Percentiles rank a stretch among this genome's conserved stretches.
phyloP scores from a whole-genome alignment of 2,329 filamentous ascomycete genomes.

The Aspergillus tamarii region DNA sequence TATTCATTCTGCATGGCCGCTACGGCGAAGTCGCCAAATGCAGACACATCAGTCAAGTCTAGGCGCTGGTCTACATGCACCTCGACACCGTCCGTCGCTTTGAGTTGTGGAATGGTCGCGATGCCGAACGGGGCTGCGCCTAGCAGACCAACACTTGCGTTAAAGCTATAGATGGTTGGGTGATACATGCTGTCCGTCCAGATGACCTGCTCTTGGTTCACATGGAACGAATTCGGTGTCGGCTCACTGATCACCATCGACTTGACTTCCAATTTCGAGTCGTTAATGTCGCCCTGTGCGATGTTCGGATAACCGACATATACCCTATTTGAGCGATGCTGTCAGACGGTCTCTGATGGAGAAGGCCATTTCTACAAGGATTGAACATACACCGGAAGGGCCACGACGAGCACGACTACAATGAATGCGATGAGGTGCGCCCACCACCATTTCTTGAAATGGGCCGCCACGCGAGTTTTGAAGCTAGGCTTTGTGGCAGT shows the following conservation, averaged over 20 bases:
- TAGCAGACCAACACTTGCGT: slow-evolving; percentile 54
- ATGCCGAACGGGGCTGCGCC: slow-evolving; percentile 47
- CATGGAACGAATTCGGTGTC: slow-evolving; percentile 49
- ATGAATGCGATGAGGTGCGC: slow-evolving; percentile 55
- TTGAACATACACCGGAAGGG: slow-evolving; percentile 58
- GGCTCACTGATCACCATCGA: slow-evolving; percentile 57
- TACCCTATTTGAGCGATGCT: slow-evolving; percentile 42
- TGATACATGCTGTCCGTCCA: slow-evolving; percentile 55
- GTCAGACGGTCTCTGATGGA: not conserved
- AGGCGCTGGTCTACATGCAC: slow-evolving; percentile 50
- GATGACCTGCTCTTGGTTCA: slow-evolving; percentile 54
- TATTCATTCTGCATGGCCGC: slow-evolving; percentile 53
- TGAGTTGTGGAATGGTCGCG: slow-evolving; percentile 50
- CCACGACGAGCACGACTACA: slow-evolving; percentile 55
- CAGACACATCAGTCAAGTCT: slow-evolving; percentile 45
- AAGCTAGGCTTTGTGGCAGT: slow-evolving; percentile 28
- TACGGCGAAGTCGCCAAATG: slow-evolving; percentile 55
- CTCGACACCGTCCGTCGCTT: slow-evolving; percentile 47
- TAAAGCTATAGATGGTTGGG: slow-evolving; percentile 58
- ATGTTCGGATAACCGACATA: slow-evolving; percentile 63
- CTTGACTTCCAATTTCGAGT: slow-evolving; percentile 54
- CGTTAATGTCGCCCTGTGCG: slow-evolving; percentile 58
- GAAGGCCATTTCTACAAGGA: not conserved
- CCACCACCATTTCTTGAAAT: slow-evolving; percentile 58
- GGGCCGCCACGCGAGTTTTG: slow-evolving; percentile 30